Evolutionary conservation across 1,139 yeast genomes (phyloP), one percentile per base, ranked within the genome.

Genomic region (Yueomyces sp.): DNA sequence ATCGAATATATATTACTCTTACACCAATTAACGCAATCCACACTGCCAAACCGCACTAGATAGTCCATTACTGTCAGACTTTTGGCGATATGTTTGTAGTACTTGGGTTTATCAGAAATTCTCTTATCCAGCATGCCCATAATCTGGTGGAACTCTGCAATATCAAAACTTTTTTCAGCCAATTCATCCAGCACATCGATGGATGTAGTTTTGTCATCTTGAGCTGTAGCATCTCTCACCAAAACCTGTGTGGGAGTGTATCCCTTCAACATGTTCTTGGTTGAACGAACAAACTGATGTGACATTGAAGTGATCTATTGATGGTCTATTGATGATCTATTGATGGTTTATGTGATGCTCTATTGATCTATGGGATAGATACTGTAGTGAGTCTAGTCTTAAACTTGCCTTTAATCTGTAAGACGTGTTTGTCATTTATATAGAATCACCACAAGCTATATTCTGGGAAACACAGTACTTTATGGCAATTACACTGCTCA

Each of bases 1-100:
- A 91, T 78, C 46, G 91, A 74, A 63, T 87, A 91, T 42, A 89
- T 64, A 60, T 91, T 91, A 60, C 87, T 96, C 60, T 81, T 82
- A 46, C 94, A 81, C 99, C 99, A 91, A 42, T 81, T 69, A 8
- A 91, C 96, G 56, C 93, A 93, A 54, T 84, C 83, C 53, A 89
- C 96, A 30, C 91, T 75, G 27, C 97, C 99, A 50, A 73, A 76
- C 52, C 94, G 76, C 28, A 91, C 87, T 50, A 91, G 70, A 63
- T 81, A 91, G 58, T 91, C 97, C 55, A 91, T 70, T 11, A 91
- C 82, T 1, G 95, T 84, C 53, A 91, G 70, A 1, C 94, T 78
- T 63, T 91, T 93, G 51, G 94, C 91, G 39, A 91, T 91, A 63
- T 91, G 99, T 51, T 96, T 76, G 98, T 98, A 91, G 65, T 91